Evolutionary conservation across 2,329 filamentous ascomycete genomes (phyloP), one percentile per base, ranked within the genome.

Genomic region (Fusarium tjaetaba): DNA sequence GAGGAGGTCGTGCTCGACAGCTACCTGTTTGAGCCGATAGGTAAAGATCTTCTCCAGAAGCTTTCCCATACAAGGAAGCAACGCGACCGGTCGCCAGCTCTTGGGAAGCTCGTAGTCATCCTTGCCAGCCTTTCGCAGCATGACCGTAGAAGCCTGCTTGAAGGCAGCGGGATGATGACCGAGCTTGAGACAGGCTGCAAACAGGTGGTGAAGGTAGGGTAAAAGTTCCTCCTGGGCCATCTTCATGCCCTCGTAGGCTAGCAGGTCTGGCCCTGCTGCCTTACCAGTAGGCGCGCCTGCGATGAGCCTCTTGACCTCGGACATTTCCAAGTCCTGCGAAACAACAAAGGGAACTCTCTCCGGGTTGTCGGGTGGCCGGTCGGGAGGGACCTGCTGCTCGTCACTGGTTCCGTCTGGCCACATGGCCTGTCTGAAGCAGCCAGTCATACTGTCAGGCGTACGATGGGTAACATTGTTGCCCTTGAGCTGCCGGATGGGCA

Each of bases 161-260:
- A 65, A 71, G 20, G 14, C 20, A 36, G 26, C 18, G 11, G 70
- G 70, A 26, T 60, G 60, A n/a, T 73, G 51, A 1, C 11, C 5
- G 7, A 68, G 46, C 16, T 34, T 22, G 13, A 73, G 32, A 34
- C 68, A 73, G 26, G 60, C 60, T 2, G 36, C n/a, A 34, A 73
- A 71, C 10, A 56, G 8, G 14, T 49, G 28, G 16, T 39, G 36
- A 11, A 73, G 42, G 24, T 59, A 49, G 6, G 60, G 46, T 1
- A 24, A 26, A 7, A 60, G 7, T 1, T 13, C 16, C 3, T 34
- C 18, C 1, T 16, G 20, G 5, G 42, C 52, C 32, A 61, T 11
- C 45, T 69, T 68, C 11, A 71, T 15, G 5, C 60, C 64, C 16
- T 71, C 64, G 14, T 53, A 59, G 28, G 60, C 38, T 7, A 73